Percentiles rank a stretch among this genome's conserved stretches.
phyloP scores from a whole-genome alignment of 2,329 filamentous ascomycete species.

The Aspergillus aculeatinus region DNA sequence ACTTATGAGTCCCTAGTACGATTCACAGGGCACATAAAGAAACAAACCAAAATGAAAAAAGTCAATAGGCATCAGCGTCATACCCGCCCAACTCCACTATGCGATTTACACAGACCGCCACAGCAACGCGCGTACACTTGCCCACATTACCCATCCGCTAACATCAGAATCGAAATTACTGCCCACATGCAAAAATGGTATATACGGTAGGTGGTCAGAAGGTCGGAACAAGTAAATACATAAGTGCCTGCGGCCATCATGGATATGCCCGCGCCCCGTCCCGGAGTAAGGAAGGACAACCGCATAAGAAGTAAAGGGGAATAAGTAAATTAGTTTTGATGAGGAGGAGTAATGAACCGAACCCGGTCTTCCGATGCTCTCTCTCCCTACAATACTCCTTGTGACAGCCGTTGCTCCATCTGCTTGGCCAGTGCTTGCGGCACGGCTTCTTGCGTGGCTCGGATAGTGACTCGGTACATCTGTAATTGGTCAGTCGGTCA shows the following conservation, averaged over 20 bases:
- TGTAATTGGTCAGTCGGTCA: slow-evolving; percentile 39
- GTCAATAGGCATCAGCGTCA: neutral
- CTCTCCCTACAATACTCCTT: slow-evolving; percentile 40
- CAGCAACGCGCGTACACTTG: neutral
- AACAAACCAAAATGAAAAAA: neutral
- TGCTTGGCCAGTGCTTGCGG: slow-evolving; percentile 75
- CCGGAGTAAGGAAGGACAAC: neutral
- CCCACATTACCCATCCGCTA: slow-evolving; percentile 7
- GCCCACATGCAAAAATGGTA: neutral
- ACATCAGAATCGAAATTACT: slow-evolving; percentile 3
- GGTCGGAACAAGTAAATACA: neutral
- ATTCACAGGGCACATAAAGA: neutral
- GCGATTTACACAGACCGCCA: neutral
- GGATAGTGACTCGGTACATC: slow-evolving; percentile 94
- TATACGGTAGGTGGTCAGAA: neutral
- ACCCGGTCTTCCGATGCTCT: too few species aligned
- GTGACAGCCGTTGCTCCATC: slow-evolving; percentile 80
- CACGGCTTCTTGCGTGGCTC: slow-evolving; percentile 88
- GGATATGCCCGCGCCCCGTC: too few species aligned
- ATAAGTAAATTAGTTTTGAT: neutral
- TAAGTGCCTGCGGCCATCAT: neutral
- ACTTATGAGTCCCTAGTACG: neutral
- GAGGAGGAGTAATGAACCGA: too few species aligned
- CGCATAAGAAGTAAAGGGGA: neutral
- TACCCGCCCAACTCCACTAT: neutral